Percentiles rank a stretch among this genome's conserved stretches.
Evolutionary conservation across 805 yeast species (phyloP).

Genomic region (Ogataea ramenticola): DNA sequence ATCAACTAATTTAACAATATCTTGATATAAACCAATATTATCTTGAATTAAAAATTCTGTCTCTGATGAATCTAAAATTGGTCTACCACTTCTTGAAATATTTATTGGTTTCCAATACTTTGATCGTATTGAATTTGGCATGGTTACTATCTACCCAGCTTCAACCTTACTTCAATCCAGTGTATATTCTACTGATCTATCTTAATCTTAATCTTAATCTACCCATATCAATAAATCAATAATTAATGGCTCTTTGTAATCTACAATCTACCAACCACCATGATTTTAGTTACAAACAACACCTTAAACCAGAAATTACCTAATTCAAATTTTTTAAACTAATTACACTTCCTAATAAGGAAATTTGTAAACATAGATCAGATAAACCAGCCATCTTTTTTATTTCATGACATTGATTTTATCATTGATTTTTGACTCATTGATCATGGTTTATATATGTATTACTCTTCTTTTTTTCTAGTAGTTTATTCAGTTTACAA

Average conservation of each 20-base stretch:
- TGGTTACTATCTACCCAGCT: neutral
- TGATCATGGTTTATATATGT: no score
- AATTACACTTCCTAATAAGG: neutral
- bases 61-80: conserved; percentile 28
- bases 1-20: conserved; percentile 51
- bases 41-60: conserved; percentile 44
- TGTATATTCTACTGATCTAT: no score
- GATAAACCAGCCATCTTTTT: neutral
- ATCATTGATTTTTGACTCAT: no score
- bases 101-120: conserved; percentile 15
- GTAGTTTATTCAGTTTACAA: no score
- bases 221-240: no score
- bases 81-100: conserved; percentile 26
- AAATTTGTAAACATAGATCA: neutral
- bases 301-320: neutral
- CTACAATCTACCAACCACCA: no score
- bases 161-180: no score
- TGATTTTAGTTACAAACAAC: no score
- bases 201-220: no score
- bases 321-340: no score
- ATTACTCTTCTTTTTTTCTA: no score
- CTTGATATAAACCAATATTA: conserved; percentile 73
- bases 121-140: conserved; percentile 2
- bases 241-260: no score
- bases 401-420: neutral